Conservation (phyloP, 805 yeast species). For the Ogataea pilisensis region DNA sequence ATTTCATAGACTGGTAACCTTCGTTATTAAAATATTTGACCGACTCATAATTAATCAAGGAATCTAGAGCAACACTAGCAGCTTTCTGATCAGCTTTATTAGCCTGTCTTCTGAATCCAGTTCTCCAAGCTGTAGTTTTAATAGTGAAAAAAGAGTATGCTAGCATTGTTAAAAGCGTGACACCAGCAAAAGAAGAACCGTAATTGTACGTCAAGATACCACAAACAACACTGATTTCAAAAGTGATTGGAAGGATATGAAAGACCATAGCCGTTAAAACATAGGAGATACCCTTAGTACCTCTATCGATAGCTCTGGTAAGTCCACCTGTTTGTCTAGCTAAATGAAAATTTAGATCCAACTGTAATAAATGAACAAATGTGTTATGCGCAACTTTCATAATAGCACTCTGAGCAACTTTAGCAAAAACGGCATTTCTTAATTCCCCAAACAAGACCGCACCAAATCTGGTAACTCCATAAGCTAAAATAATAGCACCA, state of each 20-base stretch:
- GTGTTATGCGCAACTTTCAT: slow-evolving; percentile 85
- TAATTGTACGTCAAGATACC: slow-evolving; percentile 92
- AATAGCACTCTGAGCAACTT: slow-evolving; percentile 93
- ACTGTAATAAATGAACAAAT: slow-evolving; percentile 72
- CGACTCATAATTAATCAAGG: slow-evolving; percentile 89
- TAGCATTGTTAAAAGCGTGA: slow-evolving; percentile 84
- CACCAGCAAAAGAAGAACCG: slow-evolving; percentile 84
- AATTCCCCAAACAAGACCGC: slow-evolving; percentile 92
- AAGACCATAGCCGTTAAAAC: slow-evolving; percentile 96
- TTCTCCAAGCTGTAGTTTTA: slow-evolving; percentile 93
- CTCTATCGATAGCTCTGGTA: slow-evolving; percentile 94
- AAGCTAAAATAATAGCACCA: slow-evolving; percentile 69
- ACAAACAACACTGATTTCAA: slow-evolving; percentile 90
- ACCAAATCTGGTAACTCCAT: slow-evolving; percentile 92
- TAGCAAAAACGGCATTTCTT: slow-evolving; percentile 91
- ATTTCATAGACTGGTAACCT: slow-evolving; percentile 68
- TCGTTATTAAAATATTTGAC: slow-evolving; percentile 95
- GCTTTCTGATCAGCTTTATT: slow-evolving; percentile 93
- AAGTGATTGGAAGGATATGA: slow-evolving; percentile 88
- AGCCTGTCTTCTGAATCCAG: slow-evolving; percentile 83
- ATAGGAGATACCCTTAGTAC: slow-evolving; percentile 94
- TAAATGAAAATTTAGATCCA: slow-evolving; percentile 87
- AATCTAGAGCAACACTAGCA: slow-evolving; percentile 92
- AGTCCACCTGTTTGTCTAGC: slow-evolving; percentile 93
- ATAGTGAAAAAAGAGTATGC: slow-evolving; percentile 85